Evolutionary conservation across 2,329 filamentous ascomycete genomes (phyloP), one percentile per base, ranked within the genome.

Genomic region (Gliomastix tumulicola): DNA sequence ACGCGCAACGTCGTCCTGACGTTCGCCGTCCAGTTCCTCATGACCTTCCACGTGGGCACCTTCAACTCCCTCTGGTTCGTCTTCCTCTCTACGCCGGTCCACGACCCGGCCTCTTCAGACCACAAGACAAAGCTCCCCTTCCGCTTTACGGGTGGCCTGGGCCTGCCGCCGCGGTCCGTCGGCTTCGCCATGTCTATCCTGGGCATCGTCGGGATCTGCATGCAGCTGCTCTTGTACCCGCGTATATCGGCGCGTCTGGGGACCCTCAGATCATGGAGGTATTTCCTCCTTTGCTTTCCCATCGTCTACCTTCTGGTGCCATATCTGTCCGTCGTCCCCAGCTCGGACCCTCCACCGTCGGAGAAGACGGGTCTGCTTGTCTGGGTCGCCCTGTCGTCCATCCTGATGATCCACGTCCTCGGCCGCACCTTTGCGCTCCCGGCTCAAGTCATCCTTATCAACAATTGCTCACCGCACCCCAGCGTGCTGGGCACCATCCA

Each of bases 131-230:
- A 56, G 42, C 57, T 73, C 39, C 69, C 78, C 0, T 76, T 83
- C 49, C 59, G 71, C 42, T 88, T 88, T 51, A 78, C 79, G 1
- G 84, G 86, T 20, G 87, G 87, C 3, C 67, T 92, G 1, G 84
- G 84, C n/a, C 71, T 92, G 36, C 74, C 76, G 1, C 79, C 84
- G 0, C 69, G 74, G 2, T 73, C 76, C 3, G 82, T 92, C 21
- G 86, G 86, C n/a, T 62, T 85, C 30, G 83, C 84, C 5, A 88
- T 89, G 64, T 79, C 85, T 3, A 79, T 84, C 35, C 71, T 92
- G 13, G 87, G 86, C 8, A 60, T 76, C 34, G 78, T 90, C 30
- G 87, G 87, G n/a, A 82, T 92, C 25, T 62, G 69, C 0, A 65
- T 92, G 32, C 59, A 61, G 39, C 43, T 62, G 42, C 65, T 84